Evolutionary conservation across 139 green algal species (phyloP).

Genomic region (Tetraselmis striata): DNA sequence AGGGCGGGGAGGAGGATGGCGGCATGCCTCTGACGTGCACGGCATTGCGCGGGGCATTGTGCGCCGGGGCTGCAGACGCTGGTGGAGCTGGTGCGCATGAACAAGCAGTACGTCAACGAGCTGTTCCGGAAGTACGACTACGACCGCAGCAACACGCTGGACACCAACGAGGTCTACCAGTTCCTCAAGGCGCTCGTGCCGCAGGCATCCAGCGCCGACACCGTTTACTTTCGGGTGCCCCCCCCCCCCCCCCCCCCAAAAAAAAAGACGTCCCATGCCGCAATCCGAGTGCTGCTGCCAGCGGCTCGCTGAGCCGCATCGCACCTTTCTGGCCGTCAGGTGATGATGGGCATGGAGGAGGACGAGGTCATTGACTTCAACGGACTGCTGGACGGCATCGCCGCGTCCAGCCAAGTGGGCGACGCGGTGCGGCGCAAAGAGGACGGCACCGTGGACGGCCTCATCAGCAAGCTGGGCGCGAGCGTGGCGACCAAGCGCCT

Average conservation of each 20-base stretch:
- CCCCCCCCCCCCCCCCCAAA: too few species aligned
- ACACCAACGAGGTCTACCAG: not conserved
- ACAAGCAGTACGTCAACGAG: not conserved
- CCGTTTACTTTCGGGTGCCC: not conserved
- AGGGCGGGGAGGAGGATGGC: too few species aligned
- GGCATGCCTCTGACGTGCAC: too few species aligned
- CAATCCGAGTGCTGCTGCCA: too few species aligned
- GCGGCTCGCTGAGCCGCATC: too few species aligned
- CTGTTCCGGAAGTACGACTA: not conserved
- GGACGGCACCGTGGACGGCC: not conserved
- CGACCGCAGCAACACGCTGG: not conserved
- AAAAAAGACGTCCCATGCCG: too few species aligned
- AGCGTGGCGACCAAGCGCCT: not conserved
- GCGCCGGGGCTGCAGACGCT: too few species aligned
- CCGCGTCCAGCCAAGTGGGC: not conserved
- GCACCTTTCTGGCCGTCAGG: too few species aligned
- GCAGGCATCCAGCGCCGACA: not conserved
- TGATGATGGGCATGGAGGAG: not conserved
- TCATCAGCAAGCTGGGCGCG: not conserved
- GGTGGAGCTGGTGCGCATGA: not conserved
- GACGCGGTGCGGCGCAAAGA: not conserved
- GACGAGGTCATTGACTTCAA: not conserved
- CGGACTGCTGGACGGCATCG: not conserved
- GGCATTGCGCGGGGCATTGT: too few species aligned
- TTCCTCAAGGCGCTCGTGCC: not conserved